A percentile compares a stretch with the other conserved stretches of the same genome.
These are phyloP conservation scores for Agapanthus africanus DNA, from an alignment of 106 monocot species.

Conservation along the genomic window DNA sequence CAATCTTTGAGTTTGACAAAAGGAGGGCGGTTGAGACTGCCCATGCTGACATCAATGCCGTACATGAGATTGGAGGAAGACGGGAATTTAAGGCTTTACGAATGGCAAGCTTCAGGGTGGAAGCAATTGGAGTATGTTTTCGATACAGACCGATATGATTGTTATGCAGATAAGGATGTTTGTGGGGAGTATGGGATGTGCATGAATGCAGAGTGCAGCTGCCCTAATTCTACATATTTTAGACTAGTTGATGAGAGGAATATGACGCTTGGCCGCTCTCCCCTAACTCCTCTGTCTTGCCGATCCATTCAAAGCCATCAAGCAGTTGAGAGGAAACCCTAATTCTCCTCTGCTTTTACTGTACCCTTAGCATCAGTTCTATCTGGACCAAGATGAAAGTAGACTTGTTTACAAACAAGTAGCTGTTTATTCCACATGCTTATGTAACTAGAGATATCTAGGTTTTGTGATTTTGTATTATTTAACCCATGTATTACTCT, in stretches of 20 bases:
- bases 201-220: constrained; percentile 21
- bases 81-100: constrained; percentile 14
- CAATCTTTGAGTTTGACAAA: neutral
- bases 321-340: no score
- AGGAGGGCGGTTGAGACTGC: neutral
- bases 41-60: neutral
- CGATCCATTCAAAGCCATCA: no score
- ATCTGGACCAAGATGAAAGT: no score
- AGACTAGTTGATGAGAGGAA: neutral
- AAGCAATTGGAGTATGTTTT: neutral
- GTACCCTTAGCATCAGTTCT: no score
- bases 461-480: no score
- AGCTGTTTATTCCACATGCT: no score
- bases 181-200: constrained; percentile 33
- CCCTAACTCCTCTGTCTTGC: constrained; percentile 32
- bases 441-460: no score
- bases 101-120: constrained; percentile 2
- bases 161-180: constrained; percentile 11
- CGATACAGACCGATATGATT: constrained; percentile 1
- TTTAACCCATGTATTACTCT: no score
- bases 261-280: neutral
- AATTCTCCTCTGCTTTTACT: no score
- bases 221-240: constrained; percentile 6
- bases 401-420: no score
- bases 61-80: constrained; percentile 7